phyloP scores from a whole-genome alignment of 306 rosid species.

The Sicyos baderoa region DNA sequence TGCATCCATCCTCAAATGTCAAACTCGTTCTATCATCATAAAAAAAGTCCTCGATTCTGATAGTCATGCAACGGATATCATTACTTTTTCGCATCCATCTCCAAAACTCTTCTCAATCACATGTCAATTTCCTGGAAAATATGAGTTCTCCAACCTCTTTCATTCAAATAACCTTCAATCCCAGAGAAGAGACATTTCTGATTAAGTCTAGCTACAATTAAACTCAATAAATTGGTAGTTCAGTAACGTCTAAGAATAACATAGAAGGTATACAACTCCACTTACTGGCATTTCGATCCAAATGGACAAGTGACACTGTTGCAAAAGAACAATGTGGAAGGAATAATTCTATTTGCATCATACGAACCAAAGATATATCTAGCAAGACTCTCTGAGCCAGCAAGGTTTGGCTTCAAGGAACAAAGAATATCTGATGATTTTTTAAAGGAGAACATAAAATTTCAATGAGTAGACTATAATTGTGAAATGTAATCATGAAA shows the following conservation, averaged over 20 bases:
- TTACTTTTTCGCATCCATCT: not conserved
- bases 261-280: conserved; percentile 12
- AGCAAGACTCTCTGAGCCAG: conserved; percentile 38
- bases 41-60: not conserved
- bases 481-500: conserved; percentile 5
- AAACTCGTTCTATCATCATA: not conserved
- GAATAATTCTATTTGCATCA: conserved; percentile 25
- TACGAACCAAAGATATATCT: conserved; percentile 51
- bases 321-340: conserved; percentile 30
- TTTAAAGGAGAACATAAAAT: conserved; percentile 33
- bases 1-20: not conserved
- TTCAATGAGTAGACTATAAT: not conserved
- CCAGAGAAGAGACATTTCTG: not conserved
- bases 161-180: not conserved
- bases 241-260: not conserved
- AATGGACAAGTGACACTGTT: conserved; percentile 28
- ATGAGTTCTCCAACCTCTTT: conserved; percentile 9
- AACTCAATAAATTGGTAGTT: not conserved
- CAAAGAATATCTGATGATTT: conserved; percentile 52
- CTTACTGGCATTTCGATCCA: conserved; percentile 61
- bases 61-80: not conserved
- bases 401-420: conserved; percentile 48
- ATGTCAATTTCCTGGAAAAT: not conserved
- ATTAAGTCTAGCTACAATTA: not conserved
- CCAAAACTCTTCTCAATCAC: not conserved